A percentile compares a stretch with the other conserved stretches of the same genome.
phyloP scores from a whole-genome alignment of 441 rosid genomes.

The Hura crepitans region DNA sequence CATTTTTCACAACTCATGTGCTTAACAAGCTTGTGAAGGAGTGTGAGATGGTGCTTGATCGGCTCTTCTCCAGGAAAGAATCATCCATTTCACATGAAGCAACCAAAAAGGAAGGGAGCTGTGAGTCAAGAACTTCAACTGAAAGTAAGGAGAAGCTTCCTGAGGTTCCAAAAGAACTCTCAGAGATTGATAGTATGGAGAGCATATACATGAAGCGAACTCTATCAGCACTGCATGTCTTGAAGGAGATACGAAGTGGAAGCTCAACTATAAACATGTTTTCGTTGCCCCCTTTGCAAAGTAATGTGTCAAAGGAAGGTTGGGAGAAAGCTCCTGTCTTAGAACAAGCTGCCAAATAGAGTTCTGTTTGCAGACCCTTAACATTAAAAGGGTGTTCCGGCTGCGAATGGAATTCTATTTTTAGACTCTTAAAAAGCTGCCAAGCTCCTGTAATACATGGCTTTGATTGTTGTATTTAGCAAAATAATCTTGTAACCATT shows the following conservation, averaged over 20 bases:
- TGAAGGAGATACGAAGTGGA: conserved; percentile 69
- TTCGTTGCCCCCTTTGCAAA: conserved; percentile 72
- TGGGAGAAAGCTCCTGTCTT: conserved; percentile 27
- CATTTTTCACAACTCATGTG: conserved; percentile 75
- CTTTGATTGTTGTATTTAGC: background rate
- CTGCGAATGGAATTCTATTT: no score
- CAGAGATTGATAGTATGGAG: conserved; percentile 58
- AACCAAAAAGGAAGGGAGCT: background rate
- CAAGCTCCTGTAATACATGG: no score
- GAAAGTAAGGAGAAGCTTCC: conserved; percentile 19
- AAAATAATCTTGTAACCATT: background rate
- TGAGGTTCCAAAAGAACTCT: conserved; percentile 43
- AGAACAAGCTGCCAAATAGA: conserved; percentile 38
- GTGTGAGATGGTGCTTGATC: conserved; percentile 62
- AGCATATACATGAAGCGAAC: conserved; percentile 65
- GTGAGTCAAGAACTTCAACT: conserved; percentile 10
- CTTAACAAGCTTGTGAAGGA: conserved; percentile 69
- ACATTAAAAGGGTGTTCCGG: no score
- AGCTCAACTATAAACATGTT: conserved; percentile 79
- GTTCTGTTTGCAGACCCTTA: background rate
- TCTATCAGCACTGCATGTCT: conserved; percentile 57
- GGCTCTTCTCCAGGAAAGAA: conserved; percentile 16
- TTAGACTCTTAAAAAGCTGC: no score
- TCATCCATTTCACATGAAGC: background rate
- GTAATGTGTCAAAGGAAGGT: conserved; percentile 12